phyloP scores from a whole-genome alignment of 495 filamentous ascomycete genomes.

The Aspergillus affinis region DNA sequence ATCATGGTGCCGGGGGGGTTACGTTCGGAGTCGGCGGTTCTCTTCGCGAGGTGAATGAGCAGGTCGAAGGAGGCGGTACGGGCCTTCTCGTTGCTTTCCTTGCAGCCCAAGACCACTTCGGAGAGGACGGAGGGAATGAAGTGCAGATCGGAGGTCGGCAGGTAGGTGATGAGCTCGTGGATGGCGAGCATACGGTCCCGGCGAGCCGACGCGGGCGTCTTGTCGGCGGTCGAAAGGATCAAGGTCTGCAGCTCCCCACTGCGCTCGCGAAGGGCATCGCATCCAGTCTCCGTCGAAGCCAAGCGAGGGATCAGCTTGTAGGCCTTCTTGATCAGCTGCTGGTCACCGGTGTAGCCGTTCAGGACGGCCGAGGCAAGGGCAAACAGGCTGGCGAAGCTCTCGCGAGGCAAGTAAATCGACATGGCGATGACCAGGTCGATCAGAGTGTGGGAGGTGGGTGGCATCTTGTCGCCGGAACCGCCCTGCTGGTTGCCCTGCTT shows the following conservation, averaged over 20 bases:
- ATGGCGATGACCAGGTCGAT: conserved; percentile 96
- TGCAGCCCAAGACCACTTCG: conserved; percentile 91
- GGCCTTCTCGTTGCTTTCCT: conserved; percentile 95
- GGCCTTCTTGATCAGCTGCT: conserved; percentile 98
- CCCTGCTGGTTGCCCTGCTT: conserved; percentile 62
- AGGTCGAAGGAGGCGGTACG: conserved; percentile 86
- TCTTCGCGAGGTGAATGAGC: conserved; percentile 82
- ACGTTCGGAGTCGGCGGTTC: conserved; percentile 58
- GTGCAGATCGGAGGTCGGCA: conserved; percentile 74
- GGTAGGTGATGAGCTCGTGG: conserved; percentile 69
- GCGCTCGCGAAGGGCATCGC: conserved; percentile 67
- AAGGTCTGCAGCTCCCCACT: conserved; percentile 74
- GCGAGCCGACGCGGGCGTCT: conserved; percentile 78
- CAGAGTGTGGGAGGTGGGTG: conserved; percentile 89
- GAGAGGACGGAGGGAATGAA: conserved; percentile 90
- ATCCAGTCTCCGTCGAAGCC: conserved; percentile 72
- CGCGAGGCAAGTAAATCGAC: conserved; percentile 83
- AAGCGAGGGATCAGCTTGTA: conserved; percentile 95
- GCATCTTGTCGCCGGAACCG: conserved; percentile 67
- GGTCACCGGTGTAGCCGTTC: conserved; percentile 61
- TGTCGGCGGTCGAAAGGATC: conserved; percentile 73
- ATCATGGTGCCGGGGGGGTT: conserved; percentile 68
- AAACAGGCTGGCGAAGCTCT: conserved; percentile 79
- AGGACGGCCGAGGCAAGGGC: conserved; percentile 78
- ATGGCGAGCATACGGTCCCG: conserved; percentile 83